Conservation (phyloP, 768 basidiomycete species). For the Termitomyces sp. region DNA sequence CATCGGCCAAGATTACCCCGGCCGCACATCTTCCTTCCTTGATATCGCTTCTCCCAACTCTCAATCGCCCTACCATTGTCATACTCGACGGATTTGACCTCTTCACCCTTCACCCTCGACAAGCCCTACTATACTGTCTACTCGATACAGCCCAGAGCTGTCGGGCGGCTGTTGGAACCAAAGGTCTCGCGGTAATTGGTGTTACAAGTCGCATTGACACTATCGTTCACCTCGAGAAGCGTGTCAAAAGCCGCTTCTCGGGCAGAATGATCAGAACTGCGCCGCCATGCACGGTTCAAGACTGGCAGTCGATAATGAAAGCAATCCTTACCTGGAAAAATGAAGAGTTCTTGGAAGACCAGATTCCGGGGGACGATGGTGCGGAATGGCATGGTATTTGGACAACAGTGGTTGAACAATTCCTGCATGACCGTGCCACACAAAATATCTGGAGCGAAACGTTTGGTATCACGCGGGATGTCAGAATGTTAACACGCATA, state of each 20-base stretch:
- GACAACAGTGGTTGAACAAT: slow-evolving; percentile 48
- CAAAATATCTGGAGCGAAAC: slow-evolving; percentile 47
- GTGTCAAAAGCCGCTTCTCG: slow-evolving; percentile 96
- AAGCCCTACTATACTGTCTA: slow-evolving; percentile 90
- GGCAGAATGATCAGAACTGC: slow-evolving; percentile 81
- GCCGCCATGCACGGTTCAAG: slow-evolving; percentile 43
- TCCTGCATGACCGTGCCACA: slow-evolving; percentile 45
- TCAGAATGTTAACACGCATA: slow-evolving; percentile 50
- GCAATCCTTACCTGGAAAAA: slow-evolving; percentile 33
- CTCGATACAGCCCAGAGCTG: slow-evolving; percentile 92
- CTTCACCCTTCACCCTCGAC: slow-evolving; percentile 87
- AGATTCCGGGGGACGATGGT: slow-evolving; percentile 15
- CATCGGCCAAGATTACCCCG: slow-evolving; percentile 34
- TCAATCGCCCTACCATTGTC: slow-evolving; percentile 74
- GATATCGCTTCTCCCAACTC: slow-evolving; percentile 71
- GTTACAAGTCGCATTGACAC: slow-evolving; percentile 84
- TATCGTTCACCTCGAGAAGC: slow-evolving; percentile 85
- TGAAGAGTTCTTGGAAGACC: slow-evolving; percentile 9
- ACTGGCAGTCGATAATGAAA: slow-evolving; percentile 47
- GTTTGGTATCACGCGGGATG: slow-evolving; percentile 55
- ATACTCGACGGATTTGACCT: slow-evolving; percentile 91
- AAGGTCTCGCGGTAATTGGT: slow-evolving; percentile 82
- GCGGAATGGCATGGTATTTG: slow-evolving; percentile 62
- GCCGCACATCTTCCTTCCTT: slow-evolving; percentile 68
- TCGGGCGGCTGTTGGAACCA: slow-evolving; percentile 47